phyloP scores from a whole-genome alignment of 2,329 filamentous ascomycete species.

The Ophiocordyceps unilateralis region DNA sequence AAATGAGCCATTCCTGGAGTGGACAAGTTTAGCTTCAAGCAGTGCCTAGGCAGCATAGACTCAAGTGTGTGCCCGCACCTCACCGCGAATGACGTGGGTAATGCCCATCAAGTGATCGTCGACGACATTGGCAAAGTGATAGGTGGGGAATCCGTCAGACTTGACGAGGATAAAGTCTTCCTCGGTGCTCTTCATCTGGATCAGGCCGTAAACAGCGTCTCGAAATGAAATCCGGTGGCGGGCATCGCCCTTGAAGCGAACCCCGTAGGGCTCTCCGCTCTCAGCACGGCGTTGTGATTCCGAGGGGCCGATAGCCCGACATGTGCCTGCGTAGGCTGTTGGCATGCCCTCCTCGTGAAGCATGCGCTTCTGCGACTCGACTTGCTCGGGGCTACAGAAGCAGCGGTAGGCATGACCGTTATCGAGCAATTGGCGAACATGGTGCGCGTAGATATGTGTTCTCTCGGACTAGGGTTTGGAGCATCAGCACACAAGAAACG shows the following conservation, averaged over 20 bases:
- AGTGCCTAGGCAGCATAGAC: too few relatives aligned
- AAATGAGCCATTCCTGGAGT: constrained; percentile 77
- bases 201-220: constrained; percentile 65
- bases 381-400: constrained; percentile 64
- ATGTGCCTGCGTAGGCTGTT: constrained; percentile 44
- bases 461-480: constrained; percentile 50
- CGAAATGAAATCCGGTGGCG: constrained; percentile 43
- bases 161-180: constrained; percentile 88
- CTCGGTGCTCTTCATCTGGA: constrained; percentile 35
- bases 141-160: constrained; percentile 81
- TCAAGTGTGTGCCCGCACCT: constrained; percentile 28
- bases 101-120: constrained; percentile 94
- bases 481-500: background rate
- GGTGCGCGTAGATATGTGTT: constrained; percentile 50
- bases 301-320: constrained; percentile 44
- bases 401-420: constrained; percentile 74
- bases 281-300: constrained; percentile 57
- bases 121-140: constrained; percentile 92
- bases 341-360: constrained; percentile 33
- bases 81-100: constrained; percentile 84
- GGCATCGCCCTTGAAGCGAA: constrained; percentile 52
- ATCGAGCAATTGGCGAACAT: constrained; percentile 52
- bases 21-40: too few relatives aligned
- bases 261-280: constrained; percentile 52
- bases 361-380: constrained; percentile 48